Evolutionary conservation across 148 eudicot species (phyloP).

Genomic region (Fagopyrum tataricum): DNA sequence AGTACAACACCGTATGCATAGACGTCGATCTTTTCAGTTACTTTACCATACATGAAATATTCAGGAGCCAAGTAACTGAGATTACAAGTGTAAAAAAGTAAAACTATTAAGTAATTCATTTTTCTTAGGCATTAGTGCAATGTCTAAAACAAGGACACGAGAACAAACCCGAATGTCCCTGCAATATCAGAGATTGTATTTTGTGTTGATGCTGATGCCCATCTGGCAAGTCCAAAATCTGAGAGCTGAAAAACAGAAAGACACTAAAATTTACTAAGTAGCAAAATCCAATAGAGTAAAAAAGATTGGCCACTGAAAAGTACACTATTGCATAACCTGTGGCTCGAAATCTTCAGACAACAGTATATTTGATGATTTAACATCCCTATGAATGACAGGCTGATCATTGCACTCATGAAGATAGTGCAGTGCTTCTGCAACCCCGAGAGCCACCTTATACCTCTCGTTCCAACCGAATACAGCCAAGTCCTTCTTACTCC

Average conservation of each 20-base stretch:
- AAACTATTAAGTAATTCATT: not conserved
- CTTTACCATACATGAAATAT: conserved; percentile 90
- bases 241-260: conserved; percentile 51
- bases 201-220: conserved; percentile 52
- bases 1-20: conserved; percentile 97
- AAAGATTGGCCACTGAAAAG: not conserved
- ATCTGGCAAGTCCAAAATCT: conserved; percentile 84
- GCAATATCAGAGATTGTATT: conserved; percentile 65
- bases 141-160: not conserved
- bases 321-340: conserved; percentile 33
- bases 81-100: conserved; percentile 1
- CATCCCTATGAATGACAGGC: conserved; percentile 87
- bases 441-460: conserved; percentile 85
- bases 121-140: not conserved
- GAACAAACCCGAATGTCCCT: conserved; percentile 91
- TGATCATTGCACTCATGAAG: conserved; percentile 48
- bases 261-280: conserved; percentile 14
- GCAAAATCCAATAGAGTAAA: conserved; percentile 3
- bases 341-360: conserved; percentile 88
- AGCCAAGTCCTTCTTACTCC: conserved; percentile 28
- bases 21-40: conserved; percentile 76
- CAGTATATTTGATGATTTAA: conserved; percentile 87
- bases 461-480: conserved; percentile 73
- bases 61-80: conserved; percentile 97
- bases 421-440: conserved; percentile 76